These are phyloP conservation scores for Leishmania lainsoni DNA, from an alignment of 208 protist species.

Conservation along the genomic window DNA sequence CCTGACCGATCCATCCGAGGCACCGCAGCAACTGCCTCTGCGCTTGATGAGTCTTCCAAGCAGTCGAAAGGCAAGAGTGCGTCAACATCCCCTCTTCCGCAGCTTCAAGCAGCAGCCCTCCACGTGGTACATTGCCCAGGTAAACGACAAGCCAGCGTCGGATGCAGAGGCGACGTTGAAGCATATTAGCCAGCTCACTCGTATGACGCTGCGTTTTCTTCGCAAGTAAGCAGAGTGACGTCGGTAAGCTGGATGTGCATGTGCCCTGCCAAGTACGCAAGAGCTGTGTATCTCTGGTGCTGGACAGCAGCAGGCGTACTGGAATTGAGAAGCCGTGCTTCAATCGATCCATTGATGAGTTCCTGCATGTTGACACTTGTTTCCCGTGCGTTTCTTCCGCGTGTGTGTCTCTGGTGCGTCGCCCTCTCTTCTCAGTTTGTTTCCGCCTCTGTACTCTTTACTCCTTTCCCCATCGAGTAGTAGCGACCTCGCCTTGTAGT, in stretches of 20 bases:
- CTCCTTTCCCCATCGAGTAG: not conserved
- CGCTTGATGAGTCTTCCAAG: slow-evolving; percentile 22
- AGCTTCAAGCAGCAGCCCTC: slow-evolving; percentile 39
- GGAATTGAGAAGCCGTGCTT: not conserved
- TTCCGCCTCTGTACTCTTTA: not conserved
- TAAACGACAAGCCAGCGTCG: slow-evolving; percentile 38
- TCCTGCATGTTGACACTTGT: too few species aligned
- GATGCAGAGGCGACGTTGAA: slow-evolving; percentile 37
- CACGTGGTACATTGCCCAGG: slow-evolving; percentile 52
- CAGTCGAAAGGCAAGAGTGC: not conserved
- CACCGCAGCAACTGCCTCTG: slow-evolving; percentile 21
- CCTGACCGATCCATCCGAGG: slow-evolving; percentile 10
- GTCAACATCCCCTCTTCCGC: slow-evolving; percentile 43
- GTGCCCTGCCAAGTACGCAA: not conserved
- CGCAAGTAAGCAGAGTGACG: slow-evolving; percentile 13
- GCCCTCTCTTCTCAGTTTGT: too few species aligned
- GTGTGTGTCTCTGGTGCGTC: too few species aligned
- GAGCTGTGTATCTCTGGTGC: not conserved
- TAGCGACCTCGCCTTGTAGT: not conserved
- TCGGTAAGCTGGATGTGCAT: too few species aligned
- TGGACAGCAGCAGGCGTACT: not conserved
- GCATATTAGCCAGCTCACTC: slow-evolving; percentile 37
- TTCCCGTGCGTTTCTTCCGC: too few species aligned
- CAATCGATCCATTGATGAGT: too few species aligned
- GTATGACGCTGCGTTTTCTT: slow-evolving; percentile 42